Conservation (phyloP, 2,329 filamentous ascomycete genomes). For the Penicillium sp. region DNA sequence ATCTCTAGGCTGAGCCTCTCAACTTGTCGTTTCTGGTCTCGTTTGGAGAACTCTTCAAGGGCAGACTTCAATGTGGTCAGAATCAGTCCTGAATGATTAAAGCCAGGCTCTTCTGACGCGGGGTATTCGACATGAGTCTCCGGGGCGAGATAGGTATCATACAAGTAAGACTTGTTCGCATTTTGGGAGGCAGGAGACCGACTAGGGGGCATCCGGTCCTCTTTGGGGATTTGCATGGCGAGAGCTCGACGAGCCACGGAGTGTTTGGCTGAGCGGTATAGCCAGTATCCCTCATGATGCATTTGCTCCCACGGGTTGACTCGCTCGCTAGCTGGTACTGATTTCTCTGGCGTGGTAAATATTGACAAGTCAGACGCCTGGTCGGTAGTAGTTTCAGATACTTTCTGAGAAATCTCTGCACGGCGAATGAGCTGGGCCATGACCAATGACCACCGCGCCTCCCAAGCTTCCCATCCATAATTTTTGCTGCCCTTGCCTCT, state of each 20-base stretch:
- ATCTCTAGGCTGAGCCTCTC: slow-evolving; percentile 56
- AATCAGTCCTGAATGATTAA: slow-evolving; percentile 54
- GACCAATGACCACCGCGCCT: slow-evolving; percentile 66
- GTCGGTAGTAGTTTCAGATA: slow-evolving; percentile 27
- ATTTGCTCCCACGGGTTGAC: slow-evolving; percentile 58
- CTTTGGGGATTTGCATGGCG: slow-evolving; percentile 57
- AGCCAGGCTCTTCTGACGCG: slow-evolving; percentile 42
- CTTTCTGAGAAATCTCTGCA: slow-evolving; percentile 50
- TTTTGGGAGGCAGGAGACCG: slow-evolving; percentile 56
- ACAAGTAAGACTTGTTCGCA: slow-evolving; percentile 52
- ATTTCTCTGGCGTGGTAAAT: slow-evolving; percentile 53
- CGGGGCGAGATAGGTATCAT: slow-evolving; percentile 61
- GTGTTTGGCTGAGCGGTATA: slow-evolving; percentile 53
- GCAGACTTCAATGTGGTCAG: slow-evolving; percentile 48
- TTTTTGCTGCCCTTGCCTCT: slow-evolving; percentile 81
- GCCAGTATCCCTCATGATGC: slow-evolving; percentile 64
- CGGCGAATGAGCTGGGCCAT: slow-evolving; percentile 61
- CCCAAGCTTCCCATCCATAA: slow-evolving; percentile 94
- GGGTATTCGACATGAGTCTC: slow-evolving; percentile 57
- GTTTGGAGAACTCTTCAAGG: slow-evolving; percentile 51
- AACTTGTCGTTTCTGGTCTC: slow-evolving; percentile 53
- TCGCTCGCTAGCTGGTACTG: slow-evolving; percentile 48
- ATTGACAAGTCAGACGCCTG: slow-evolving; percentile 31
- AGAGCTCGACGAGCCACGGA: slow-evolving; percentile 50
- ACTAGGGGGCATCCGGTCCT: slow-evolving; percentile 56